Evolutionary conservation across 768 basidiomycete genomes (phyloP).

Genomic region (Naematelia aurantialba): DNA sequence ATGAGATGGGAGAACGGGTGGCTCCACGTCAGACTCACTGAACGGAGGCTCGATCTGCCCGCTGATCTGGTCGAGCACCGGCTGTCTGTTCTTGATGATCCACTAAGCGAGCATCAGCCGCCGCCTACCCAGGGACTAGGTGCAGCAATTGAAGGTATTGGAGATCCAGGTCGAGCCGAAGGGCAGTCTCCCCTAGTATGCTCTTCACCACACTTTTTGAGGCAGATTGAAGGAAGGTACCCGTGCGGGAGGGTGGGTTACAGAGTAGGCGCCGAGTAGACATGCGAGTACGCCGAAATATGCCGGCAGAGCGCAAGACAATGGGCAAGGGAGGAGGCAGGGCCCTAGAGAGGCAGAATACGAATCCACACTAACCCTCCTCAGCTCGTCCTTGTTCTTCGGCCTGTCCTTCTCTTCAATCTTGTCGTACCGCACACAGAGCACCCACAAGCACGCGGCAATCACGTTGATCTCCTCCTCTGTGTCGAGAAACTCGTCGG

Average conservation of each 20-base stretch:
- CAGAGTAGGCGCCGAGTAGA: background rate
- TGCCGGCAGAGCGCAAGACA: background rate
- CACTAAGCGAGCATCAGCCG: constrained; percentile 16
- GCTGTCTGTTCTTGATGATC: constrained; percentile 21
- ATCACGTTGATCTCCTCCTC: constrained; percentile 43
- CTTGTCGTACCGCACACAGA: constrained; percentile 28
- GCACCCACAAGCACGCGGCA: constrained; percentile 26
- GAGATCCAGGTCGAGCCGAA: background rate
- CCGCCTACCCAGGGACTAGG: background rate
- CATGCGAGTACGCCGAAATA: background rate
- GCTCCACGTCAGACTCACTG: too few species aligned
- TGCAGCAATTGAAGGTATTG: background rate
- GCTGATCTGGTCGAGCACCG: constrained; percentile 18
- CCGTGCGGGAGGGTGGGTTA: background rate
- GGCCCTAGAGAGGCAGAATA: background rate
- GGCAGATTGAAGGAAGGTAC: background rate
- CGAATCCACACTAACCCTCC: constrained; percentile 22
- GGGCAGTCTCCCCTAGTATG: background rate
- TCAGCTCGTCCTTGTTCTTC: constrained; percentile 22
- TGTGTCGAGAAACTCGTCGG: constrained; percentile 35
- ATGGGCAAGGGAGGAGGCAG: background rate
- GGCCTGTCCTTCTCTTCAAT: constrained; percentile 20
- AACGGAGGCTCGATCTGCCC: constrained; percentile 42
- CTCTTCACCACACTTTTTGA: background rate
- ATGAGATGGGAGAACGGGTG: background rate